Conservation (phyloP, 2,329 filamentous ascomycete genomes). For the Penicillium janthinellum region DNA sequence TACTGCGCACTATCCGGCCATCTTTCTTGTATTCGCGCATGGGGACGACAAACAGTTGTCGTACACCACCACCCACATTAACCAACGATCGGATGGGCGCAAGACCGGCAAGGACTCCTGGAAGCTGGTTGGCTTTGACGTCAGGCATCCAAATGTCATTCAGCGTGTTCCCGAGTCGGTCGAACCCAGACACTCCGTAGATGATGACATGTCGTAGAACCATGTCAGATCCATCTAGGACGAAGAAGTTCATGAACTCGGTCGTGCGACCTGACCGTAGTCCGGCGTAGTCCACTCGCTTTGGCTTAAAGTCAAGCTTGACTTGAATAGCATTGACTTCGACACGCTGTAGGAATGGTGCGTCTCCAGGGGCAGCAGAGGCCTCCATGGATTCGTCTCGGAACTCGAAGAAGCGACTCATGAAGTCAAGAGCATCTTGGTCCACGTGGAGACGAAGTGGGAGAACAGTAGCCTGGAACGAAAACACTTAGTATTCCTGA, state of each 20-base stretch:
- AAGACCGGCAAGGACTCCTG: constrained; percentile 82
- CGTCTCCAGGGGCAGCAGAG: constrained; percentile 65
- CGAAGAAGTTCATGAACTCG: constrained; percentile 98
- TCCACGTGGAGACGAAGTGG: constrained; percentile 92
- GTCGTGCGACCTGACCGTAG: constrained; percentile 91
- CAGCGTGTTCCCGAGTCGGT: constrained; percentile 82
- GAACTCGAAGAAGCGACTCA: constrained; percentile 97
- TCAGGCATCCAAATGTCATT: constrained; percentile 98
- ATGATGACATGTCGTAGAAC: constrained; percentile 85
- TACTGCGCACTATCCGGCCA: constrained; percentile 84
- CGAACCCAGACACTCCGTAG: constrained; percentile 88
- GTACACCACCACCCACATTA: constrained; percentile 85
- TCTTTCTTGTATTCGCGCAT: constrained; percentile 93
- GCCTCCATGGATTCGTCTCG: constrained; percentile 69
- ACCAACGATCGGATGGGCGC: constrained; percentile 88
- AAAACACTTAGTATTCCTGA: constrained; percentile 14
- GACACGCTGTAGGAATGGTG: constrained; percentile 84
- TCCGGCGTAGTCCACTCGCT: constrained; percentile 93
- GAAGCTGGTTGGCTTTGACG: constrained; percentile 84
- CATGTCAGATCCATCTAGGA: constrained; percentile 85
- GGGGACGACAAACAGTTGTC: constrained; percentile 83
- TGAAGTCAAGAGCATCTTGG: constrained; percentile 95
- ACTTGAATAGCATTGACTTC: constrained; percentile 83
- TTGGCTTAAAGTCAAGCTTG: constrained; percentile 95
- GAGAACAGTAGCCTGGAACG: constrained; percentile 64